Conservation (phyloP, 208 protist species). For the Wallacemonas sp. region DNA sequence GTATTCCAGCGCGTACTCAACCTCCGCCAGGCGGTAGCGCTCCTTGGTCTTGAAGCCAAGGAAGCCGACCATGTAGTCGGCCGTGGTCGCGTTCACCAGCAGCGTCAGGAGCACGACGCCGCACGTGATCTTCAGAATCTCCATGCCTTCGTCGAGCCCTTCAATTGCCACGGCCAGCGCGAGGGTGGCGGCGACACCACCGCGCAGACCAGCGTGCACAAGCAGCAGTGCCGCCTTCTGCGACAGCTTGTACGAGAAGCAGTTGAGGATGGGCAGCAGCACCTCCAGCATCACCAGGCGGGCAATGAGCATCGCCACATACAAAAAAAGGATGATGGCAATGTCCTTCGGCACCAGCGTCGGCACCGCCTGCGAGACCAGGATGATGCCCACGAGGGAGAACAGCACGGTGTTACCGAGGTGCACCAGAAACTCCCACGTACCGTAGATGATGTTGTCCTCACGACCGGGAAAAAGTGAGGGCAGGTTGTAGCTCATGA, state of each 20-base stretch:
- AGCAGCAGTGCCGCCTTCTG: slow-evolving; percentile 59
- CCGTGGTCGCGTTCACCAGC: slow-evolving; percentile 73
- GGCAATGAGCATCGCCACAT: slow-evolving; percentile 62
- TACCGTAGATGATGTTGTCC: slow-evolving; percentile 68
- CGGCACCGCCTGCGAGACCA: slow-evolving; percentile 68
- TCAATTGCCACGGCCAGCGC: slow-evolving; percentile 67
- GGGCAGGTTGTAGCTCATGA: slow-evolving; percentile 80
- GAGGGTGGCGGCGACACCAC: slow-evolving; percentile 78
- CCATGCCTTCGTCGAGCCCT: slow-evolving; percentile 51
- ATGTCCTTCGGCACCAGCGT: slow-evolving; percentile 57
- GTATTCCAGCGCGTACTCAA: slow-evolving; percentile 62
- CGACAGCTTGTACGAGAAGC: slow-evolving; percentile 55
- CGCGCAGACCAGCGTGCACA: slow-evolving; percentile 75
- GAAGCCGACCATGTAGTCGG: slow-evolving; percentile 41
- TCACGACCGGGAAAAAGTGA: slow-evolving; percentile 77
- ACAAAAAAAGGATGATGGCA: slow-evolving; percentile 57
- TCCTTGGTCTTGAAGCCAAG: slow-evolving; percentile 68
- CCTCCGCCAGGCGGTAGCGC: slow-evolving; percentile 55
- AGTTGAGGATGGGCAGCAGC: slow-evolving; percentile 71
- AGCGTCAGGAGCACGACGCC: slow-evolving; percentile 78
- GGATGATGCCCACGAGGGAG: slow-evolving; percentile 84
- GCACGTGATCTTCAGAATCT: slow-evolving; percentile 71
- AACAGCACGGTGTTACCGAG: slow-evolving; percentile 88
- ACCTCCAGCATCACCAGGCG: slow-evolving; percentile 70
- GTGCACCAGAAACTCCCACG: slow-evolving; percentile 90